Conservation (phyloP, 768 basidiomycete species). For the Multifurca ochricompacta region DNA sequence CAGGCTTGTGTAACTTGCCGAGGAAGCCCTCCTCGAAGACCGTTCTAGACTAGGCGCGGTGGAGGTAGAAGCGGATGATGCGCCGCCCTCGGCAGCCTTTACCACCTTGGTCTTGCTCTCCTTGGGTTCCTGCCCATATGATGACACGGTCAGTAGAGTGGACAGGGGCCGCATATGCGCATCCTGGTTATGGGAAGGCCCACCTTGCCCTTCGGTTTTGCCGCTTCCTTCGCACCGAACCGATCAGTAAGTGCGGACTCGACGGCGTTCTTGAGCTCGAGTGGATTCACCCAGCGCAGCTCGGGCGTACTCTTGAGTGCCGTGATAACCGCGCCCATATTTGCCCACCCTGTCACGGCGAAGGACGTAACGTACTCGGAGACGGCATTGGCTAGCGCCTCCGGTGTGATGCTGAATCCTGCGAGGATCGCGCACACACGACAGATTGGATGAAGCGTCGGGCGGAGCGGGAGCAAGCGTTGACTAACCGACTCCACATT, state of each 20-base stretch:
- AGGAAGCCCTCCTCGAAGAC: conserved; percentile 96
- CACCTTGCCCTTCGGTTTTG: conserved; percentile 63
- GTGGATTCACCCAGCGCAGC: conserved; percentile 74
- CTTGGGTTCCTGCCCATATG: conserved; percentile 38
- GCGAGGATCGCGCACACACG: not conserved
- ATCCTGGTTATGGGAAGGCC: not conserved
- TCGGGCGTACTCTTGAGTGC: conserved; percentile 52
- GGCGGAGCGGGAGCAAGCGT: conserved; percentile 2
- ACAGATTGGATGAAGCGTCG: not conserved
- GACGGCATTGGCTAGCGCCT: conserved; percentile 52
- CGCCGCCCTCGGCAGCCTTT: conserved; percentile 29
- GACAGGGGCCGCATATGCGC: not conserved
- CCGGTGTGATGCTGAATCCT: conserved; percentile 76
- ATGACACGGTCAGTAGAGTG: not conserved
- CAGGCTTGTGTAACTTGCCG: conserved; percentile 85
- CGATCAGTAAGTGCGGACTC: conserved; percentile 58
- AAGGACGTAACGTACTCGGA: conserved; percentile 49
- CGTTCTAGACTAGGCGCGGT: conserved; percentile 33
- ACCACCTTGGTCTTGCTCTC: conserved; percentile 31
- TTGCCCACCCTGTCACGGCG: conserved; percentile 61
- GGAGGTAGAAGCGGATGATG: conserved; percentile 32
- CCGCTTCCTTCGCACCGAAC: conserved; percentile 67
- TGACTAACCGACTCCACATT: conserved; percentile 80
- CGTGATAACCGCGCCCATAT: conserved; percentile 59
- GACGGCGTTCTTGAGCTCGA: conserved; percentile 77